Conservation (phyloP, 169 alveolate genomes). For the Amoebophrya sp. region DNA sequence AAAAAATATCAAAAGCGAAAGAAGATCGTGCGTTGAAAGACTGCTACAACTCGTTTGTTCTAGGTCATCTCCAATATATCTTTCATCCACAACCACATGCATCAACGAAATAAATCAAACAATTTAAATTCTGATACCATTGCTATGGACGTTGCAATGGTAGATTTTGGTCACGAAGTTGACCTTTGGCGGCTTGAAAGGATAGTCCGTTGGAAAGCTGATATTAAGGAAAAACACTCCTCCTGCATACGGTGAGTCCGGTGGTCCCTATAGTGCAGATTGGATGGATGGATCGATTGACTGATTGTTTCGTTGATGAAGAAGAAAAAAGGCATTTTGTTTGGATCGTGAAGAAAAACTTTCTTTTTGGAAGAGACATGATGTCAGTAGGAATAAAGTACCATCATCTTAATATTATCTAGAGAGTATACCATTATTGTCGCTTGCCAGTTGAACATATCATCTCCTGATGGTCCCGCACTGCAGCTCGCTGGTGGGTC, state of each 20-base stretch:
- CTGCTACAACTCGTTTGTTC: no score
- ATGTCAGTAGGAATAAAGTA: background rate
- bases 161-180: constrained; percentile 94
- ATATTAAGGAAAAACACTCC: constrained; percentile 95
- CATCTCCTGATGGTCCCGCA: constrained; percentile 96
- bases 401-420: constrained; percentile 24
- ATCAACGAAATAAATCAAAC: constrained; percentile 69
- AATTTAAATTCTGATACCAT: constrained; percentile 94
- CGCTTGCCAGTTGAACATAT: constrained; percentile 97
- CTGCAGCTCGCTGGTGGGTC: background rate
- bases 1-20: no score
- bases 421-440: constrained; percentile 95
- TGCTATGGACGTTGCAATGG: constrained; percentile 91
- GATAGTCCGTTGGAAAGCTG: constrained; percentile 96
- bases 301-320: background rate
- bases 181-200: constrained; percentile 99
- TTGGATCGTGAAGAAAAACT: background rate
- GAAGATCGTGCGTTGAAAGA: no score
- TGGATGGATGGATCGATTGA: no score
- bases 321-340: background rate
- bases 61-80: no score
- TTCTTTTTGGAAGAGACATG: background rate
- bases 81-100: no score
- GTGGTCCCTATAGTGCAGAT: background rate
- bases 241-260: constrained; percentile 83